Base-by-base conservation (phyloP, 192 early-diverging fungal species). In the Coemansia erecta region DNA sequence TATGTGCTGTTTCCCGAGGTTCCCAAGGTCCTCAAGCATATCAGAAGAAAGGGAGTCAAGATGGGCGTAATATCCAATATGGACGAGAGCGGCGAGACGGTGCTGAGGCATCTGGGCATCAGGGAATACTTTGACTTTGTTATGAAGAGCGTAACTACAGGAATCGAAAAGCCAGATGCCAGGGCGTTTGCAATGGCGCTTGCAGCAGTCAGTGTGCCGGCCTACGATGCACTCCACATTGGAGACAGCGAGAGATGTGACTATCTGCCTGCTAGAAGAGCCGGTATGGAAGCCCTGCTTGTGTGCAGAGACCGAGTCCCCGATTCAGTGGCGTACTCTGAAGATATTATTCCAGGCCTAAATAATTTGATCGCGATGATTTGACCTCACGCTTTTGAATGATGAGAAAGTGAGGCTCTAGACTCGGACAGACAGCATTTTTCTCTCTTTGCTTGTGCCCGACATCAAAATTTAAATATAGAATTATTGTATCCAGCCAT, bases 11-110 rank as follows among this genome's bases (percentile, higher is more conserved):
- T 73, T 54, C 65, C 65, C 5, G 86, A 87, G 23, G 82, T 83
- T 17, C 57, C 70, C 9, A 33, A 46, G 15, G 66, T 83, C 10
- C 63, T 87, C 12, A 51, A 61, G 43, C 70, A 82, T 57, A 49
- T 87, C 43, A 62, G 70, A 17, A 57, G 63, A 9, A 66, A 65
- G 15, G 81, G 79, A 0, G 63, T 87, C 23, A 81, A 68, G 28
- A 55, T 83, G 33, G 86, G 86, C 2, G 76, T 87, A 8, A 70
- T 87, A 17, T 82, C 82, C 50, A 87, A 87, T 56, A 84, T 81
- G 54, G 86, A 87, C 35, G 86, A 87, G 28, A 58, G 76, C 22
- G 65, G 73, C 12, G 81, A 85, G 67, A 51, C 47, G 49, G 44
- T 74, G 8, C 48, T 80, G 9, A 31, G 40, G 28, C 42, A 45